These are phyloP conservation scores for Volvox africanus DNA, from an alignment of 139 green algal genomes.

Conservation along the genomic window DNA sequence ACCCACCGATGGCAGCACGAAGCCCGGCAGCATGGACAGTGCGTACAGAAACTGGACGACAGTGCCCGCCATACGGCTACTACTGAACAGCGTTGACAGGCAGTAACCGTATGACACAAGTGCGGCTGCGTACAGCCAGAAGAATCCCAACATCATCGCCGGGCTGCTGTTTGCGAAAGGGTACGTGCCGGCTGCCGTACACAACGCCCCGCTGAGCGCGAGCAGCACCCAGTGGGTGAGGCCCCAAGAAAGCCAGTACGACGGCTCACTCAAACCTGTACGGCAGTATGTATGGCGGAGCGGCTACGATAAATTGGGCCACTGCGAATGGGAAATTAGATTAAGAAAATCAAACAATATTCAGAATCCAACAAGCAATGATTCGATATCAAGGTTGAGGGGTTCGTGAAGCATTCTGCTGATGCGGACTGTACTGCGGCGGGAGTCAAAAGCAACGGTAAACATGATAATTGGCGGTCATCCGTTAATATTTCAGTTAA, in stretches of 20 bases:
- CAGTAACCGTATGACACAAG: conserved; percentile 82
- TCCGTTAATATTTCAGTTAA: too few relatives aligned
- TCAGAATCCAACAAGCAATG: too few relatives aligned
- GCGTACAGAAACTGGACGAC: conserved; percentile 76
- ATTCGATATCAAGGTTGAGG: too few relatives aligned
- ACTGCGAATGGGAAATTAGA: too few relatives aligned
- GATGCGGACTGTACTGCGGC: too few relatives aligned
- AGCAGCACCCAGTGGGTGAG: conserved; percentile 76
- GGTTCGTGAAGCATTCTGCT: too few relatives aligned
- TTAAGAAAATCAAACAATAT: too few relatives aligned
- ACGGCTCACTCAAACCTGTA: conserved; percentile 61
- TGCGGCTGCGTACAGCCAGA: conserved; percentile 73
- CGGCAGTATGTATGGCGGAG: neutral
- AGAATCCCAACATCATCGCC: conserved; percentile 75
- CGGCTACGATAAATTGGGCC: too few relatives aligned
- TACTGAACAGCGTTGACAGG: conserved; percentile 77
- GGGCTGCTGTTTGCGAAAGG: conserved; percentile 55
- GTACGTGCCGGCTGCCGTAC: conserved; percentile 64
- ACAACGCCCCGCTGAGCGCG: conserved; percentile 70
- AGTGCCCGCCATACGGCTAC: conserved; percentile 73
- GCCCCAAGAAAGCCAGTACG: conserved; percentile 82
- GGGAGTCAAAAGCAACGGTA: too few relatives aligned
- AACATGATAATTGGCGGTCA: too few relatives aligned
- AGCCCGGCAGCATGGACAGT: conserved; percentile 82
- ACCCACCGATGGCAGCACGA: conserved; percentile 31